Conservation (phyloP, 2,329 filamentous ascomycete genomes). For the Colletotrichum australisinense region DNA sequence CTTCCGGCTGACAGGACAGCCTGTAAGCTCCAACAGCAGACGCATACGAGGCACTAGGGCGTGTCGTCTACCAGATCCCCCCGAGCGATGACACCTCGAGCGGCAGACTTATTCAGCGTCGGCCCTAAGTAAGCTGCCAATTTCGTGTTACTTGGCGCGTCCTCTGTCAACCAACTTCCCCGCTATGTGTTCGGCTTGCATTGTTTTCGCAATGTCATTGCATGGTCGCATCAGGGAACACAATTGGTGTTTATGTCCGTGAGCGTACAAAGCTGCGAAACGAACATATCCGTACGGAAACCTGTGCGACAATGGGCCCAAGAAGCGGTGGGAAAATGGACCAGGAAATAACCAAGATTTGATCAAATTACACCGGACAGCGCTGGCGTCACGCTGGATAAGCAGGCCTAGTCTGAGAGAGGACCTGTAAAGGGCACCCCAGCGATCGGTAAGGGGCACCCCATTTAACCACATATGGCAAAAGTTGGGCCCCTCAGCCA, state of each 20-base stretch:
- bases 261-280: background rate
- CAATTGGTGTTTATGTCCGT: conserved; percentile 8
- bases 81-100: conserved; percentile 2
- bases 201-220: background rate
- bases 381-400: conserved; percentile 26
- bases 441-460: no score
- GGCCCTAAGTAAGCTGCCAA: background rate
- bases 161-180: background rate
- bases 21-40: conserved; percentile 1
- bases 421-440: no score
- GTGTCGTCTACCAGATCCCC: background rate
- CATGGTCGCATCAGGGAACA: background rate
- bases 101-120: conserved; percentile 12
- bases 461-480: no score
- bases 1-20: background rate
- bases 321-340: conserved; percentile 18
- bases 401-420: conserved; percentile 25
- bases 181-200: background rate
- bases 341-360: conserved; percentile 27
- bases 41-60: conserved; percentile 1
- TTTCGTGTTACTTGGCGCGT: background rate
- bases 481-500: no score
- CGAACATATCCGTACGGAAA: background rate
- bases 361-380: conserved; percentile 14
- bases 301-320: conserved; percentile 8